These are phyloP conservation scores for Nepenthes gracilis DNA, from an alignment of 148 eudicot species.

Conservation along the genomic window DNA sequence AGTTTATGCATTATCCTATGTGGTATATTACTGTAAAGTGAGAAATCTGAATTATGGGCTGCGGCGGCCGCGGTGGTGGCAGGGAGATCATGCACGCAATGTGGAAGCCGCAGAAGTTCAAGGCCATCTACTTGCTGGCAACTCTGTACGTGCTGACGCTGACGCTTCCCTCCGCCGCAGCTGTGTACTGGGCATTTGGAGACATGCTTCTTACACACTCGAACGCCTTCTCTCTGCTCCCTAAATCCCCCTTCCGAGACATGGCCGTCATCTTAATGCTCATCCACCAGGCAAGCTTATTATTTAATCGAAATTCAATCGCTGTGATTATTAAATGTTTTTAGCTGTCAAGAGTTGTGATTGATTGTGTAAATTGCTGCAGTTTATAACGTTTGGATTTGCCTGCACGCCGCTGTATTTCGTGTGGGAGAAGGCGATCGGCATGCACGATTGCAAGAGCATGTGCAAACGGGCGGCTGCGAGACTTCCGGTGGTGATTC, in stretches of 20 bases:
- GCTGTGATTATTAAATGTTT: not conserved
- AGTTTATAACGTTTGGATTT: slow-evolving; percentile 89
- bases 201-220: slow-evolving; percentile 80
- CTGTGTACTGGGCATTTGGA: slow-evolving; percentile 90
- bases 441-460: slow-evolving; percentile 90
- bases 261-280: slow-evolving; percentile 94
- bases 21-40: no score
- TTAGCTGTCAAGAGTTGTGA: not conserved
- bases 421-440: slow-evolving; percentile 90
- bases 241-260: slow-evolving; percentile 61
- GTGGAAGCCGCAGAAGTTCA: slow-evolving; percentile 98
- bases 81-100: slow-evolving; percentile 94
- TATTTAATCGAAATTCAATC: not conserved
- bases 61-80: slow-evolving; percentile 2
- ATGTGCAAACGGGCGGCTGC: slow-evolving; percentile 81
- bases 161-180: slow-evolving; percentile 79
- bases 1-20: no score
- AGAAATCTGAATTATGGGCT: no score
- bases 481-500: slow-evolving; percentile 74
- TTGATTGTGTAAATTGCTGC: slow-evolving; percentile 14
- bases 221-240: slow-evolving; percentile 85
- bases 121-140: slow-evolving; percentile 70
- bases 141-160: slow-evolving; percentile 69
- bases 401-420: slow-evolving; percentile 88
- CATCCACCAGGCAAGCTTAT: slow-evolving; percentile 65